Percentiles rank a stretch among this genome's conserved stretches.
Evolutionary conservation across 169 alveolate genomes (phyloP).

Genomic region (Cryptosporidium parvum): DNA sequence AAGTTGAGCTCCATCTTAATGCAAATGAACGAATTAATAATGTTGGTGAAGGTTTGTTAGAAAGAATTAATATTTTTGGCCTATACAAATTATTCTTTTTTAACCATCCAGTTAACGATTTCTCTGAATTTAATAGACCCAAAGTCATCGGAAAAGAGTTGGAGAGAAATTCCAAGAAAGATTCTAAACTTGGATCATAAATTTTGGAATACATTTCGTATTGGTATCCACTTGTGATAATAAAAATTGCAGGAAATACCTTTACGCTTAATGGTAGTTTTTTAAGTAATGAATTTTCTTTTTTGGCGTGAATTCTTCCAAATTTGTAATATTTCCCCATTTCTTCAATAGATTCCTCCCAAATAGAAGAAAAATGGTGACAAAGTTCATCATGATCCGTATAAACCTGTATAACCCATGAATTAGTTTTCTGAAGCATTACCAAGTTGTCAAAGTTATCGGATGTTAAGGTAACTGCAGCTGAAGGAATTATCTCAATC

Average conservation of each 20-base stretch:
- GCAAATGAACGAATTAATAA: slow-evolving; percentile 47
- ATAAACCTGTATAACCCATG: slow-evolving; percentile 80
- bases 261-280: slow-evolving; percentile 80
- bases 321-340: slow-evolving; percentile 77
- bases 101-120: slow-evolving; percentile 2
- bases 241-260: slow-evolving; percentile 80
- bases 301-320: slow-evolving; percentile 79
- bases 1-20: slow-evolving; percentile 51
- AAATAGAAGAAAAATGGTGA: slow-evolving; percentile 78
- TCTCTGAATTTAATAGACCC: slow-evolving; percentile 18
- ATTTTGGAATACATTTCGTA: slow-evolving; percentile 79
- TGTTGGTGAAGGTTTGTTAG: slow-evolving; percentile 39
- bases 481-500: slow-evolving; percentile 79
- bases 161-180: slow-evolving; percentile 76
- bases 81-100: slow-evolving; percentile 3
- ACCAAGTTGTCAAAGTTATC: slow-evolving; percentile 77
- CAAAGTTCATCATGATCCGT: slow-evolving; percentile 81
- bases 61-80: slow-evolving; percentile 28
- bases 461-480: slow-evolving; percentile 76
- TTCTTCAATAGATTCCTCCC: slow-evolving; percentile 82
- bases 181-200: slow-evolving; percentile 76
- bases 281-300: slow-evolving; percentile 77
- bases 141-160: slow-evolving; percentile 75
- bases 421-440: slow-evolving; percentile 65
- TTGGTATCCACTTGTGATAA: slow-evolving; percentile 78